Percentiles rank a stretch among this genome's conserved stretches.
These are phyloP conservation scores for Aquanectria penicillioides DNA, from an alignment of 2,329 filamentous ascomycete genomes.

Conservation along the genomic window DNA sequence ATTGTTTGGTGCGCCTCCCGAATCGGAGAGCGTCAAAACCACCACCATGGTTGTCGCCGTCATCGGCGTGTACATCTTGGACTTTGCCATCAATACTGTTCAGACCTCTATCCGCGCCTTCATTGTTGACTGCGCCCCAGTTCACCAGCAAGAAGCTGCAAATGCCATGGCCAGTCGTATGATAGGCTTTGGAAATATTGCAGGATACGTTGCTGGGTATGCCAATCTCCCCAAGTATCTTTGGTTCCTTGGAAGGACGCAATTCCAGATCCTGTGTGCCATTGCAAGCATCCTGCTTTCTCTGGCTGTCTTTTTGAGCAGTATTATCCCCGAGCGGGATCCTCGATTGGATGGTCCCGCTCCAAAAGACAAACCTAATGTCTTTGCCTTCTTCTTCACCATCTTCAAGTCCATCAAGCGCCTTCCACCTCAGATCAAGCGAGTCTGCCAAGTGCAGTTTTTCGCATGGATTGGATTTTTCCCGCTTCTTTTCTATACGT, in stretches of 20 bases:
- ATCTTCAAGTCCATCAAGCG: conserved; percentile 80
- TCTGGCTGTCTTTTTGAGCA: conserved; percentile 76
- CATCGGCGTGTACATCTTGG: conserved; percentile 86
- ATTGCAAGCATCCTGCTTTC: conserved; percentile 81
- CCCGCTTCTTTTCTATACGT: conserved; percentile 94
- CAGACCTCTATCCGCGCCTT: conserved; percentile 93
- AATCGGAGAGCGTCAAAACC: conserved; percentile 71
- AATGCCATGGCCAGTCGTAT: conserved; percentile 95
- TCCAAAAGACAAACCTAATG: conserved; percentile 67
- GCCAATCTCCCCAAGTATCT: conserved; percentile 78
- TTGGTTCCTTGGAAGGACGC: conserved; percentile 84
- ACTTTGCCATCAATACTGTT: conserved; percentile 97
- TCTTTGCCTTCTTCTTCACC: conserved; percentile 82
- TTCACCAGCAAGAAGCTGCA: conserved; percentile 91
- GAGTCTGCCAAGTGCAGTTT: conserved; percentile 84
- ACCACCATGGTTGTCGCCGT: conserved; percentile 82
- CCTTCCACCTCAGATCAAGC: conserved; percentile 83
- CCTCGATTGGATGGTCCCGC: conserved; percentile 76
- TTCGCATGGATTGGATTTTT: conserved; percentile 97
- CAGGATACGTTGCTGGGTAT: conserved; percentile 90
- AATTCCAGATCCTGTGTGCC: conserved; percentile 92
- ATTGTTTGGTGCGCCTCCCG: conserved; percentile 76
- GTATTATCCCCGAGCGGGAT: conserved; percentile 80
- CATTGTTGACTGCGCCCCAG: conserved; percentile 91
- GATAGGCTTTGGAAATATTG: conserved; percentile 87